These are phyloP conservation scores for Cladosporium oxysporum DNA, from an alignment of 2,329 filamentous ascomycete species.

Conservation along the genomic window DNA sequence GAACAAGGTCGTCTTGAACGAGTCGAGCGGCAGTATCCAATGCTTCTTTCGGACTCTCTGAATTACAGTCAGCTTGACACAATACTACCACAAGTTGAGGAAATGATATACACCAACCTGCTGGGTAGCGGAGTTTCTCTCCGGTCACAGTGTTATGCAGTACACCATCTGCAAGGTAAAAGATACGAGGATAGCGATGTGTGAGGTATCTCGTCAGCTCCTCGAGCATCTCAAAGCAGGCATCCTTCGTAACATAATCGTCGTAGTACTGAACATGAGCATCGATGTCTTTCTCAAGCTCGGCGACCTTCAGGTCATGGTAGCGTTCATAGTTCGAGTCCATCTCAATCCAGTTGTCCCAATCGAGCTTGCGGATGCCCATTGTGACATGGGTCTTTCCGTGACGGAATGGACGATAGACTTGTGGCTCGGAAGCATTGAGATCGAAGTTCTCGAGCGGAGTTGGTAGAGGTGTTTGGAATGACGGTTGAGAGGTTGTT, in stretches of 20 bases:
- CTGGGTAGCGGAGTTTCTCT: conserved; percentile 9
- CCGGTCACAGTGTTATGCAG: conserved; percentile 10
- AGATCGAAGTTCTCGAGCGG: conserved; percentile 16
- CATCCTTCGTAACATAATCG: conserved; percentile 9
- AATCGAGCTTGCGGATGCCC: conserved; percentile 17
- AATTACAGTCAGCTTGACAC: background rate
- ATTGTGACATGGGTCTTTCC: conserved; percentile 13
- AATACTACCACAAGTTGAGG: background rate
- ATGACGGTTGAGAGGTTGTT: background rate
- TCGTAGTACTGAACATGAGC: conserved; percentile 12
- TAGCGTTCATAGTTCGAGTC: conserved; percentile 14
- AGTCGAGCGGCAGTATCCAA: conserved; percentile 7
- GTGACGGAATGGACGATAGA: conserved; percentile 15
- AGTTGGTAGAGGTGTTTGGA: conserved; percentile 12
- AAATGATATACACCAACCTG: background rate
- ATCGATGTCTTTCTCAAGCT: conserved; percentile 17
- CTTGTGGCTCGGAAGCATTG: conserved; percentile 10
- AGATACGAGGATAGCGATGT: conserved; percentile 12
- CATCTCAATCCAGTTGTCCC: conserved; percentile 14
- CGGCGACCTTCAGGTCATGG: conserved; percentile 13
- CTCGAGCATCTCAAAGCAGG: conserved; percentile 17
- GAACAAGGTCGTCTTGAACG: conserved; percentile 14
- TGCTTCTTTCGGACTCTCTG: conserved; percentile 12
- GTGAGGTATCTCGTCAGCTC: conserved; percentile 12
- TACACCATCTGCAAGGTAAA: background rate